Base-by-base conservation (phyloP, 345 rosid genomes). In the Erysimum cheiranthoides region DNA sequence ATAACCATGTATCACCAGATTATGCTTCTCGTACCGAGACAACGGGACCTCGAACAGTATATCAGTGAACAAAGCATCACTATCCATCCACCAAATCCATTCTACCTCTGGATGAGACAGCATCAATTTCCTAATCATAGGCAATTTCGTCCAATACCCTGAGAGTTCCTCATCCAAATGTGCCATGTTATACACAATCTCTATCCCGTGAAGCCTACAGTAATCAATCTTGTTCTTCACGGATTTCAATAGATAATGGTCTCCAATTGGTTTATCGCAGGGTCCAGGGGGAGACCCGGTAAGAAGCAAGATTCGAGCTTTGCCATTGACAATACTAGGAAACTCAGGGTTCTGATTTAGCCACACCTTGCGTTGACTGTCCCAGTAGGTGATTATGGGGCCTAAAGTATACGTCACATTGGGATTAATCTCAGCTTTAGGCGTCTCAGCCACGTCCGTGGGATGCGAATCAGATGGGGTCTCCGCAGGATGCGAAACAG, bases 61-160 rank as follows among this genome's bases (percentile, higher is more conserved):
- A 73, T 94, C 97, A 40, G 97, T 92, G 78, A 94, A 92, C 85
- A 94, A 78, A 5, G 98, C 98, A 86, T 94, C 98, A 85, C 97
- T 94, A 63, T 94, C 98, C 97, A 94, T 92, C 98, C 98, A 94
- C 96, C 97, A 90, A 78, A 94, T 85, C 97, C 98, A 94, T 82
- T 94, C 97, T 0, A 92, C 85, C 61, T 94, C 95, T 0, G 96
- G 98, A 75, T 94, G 96, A 42, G 98, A 94, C 82, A 94, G 17
- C 95, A 94, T 89, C 73, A 94, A 70, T 66, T 80, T 85, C 88
- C 98, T 82, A 76, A 94, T 82, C 97, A 94, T 83, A 3, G 97
- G 97, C 77, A 94, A 52, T 67, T 94, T 94, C 0, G 98, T 90
- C 98, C 97, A 94, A 36, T 90, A 94, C 43, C 97, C 97, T 5